A percentile compares a stretch with the other conserved stretches of the same genome.
These are phyloP conservation scores for Ophiostoma pallidulum DNA, from an alignment of 2,329 filamentous ascomycete species.

Conservation along the genomic window DNA sequence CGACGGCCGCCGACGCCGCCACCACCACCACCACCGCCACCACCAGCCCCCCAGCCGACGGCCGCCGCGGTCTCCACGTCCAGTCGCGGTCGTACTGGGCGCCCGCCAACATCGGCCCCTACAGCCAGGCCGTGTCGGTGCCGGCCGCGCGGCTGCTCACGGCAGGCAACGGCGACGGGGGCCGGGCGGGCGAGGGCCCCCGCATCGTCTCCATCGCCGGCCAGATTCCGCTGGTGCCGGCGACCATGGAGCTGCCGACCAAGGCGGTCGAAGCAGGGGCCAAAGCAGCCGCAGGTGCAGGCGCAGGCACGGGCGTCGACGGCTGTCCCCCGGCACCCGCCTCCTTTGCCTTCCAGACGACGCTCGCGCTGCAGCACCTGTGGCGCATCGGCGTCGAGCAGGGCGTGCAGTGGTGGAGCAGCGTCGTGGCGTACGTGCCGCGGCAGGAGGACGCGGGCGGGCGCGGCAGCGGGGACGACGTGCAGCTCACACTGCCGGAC, in stretches of 20 bases:
- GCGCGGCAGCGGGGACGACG: no score
- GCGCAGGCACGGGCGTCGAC: background rate
- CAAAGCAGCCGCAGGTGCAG: no score
- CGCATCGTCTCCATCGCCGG: slow-evolving; percentile 62
- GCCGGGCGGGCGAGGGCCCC: slow-evolving; percentile 17
- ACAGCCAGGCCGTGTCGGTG: slow-evolving; percentile 74
- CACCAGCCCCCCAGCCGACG: no score
- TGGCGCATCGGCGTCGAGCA: slow-evolving; percentile 70
- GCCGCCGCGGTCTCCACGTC: slow-evolving; percentile 65
- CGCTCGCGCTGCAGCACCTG: slow-evolving; percentile 77
- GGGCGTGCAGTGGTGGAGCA: slow-evolving; percentile 64
- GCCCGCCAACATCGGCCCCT: slow-evolving; percentile 93
- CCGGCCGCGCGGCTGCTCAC: slow-evolving; percentile 14
- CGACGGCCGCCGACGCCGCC: slow-evolving; percentile 16
- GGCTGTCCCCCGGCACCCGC: background rate
- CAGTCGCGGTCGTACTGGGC: slow-evolving; percentile 96
- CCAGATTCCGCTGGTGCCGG: slow-evolving; percentile 80
- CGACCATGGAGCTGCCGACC: slow-evolving; percentile 57
- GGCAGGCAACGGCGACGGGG: background rate
- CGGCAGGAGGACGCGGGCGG: slow-evolving; percentile 21
- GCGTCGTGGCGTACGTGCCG: slow-evolving; percentile 65
- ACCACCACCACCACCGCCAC: no score
- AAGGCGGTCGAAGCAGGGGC: background rate
- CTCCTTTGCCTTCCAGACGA: slow-evolving; percentile 45
- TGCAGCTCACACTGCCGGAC: no score